Evolutionary conservation across 2,329 filamentous ascomycete genomes (phyloP), one percentile per base, ranked within the genome.

Genomic region (Stagonosporopsis tanaceti): DNA sequence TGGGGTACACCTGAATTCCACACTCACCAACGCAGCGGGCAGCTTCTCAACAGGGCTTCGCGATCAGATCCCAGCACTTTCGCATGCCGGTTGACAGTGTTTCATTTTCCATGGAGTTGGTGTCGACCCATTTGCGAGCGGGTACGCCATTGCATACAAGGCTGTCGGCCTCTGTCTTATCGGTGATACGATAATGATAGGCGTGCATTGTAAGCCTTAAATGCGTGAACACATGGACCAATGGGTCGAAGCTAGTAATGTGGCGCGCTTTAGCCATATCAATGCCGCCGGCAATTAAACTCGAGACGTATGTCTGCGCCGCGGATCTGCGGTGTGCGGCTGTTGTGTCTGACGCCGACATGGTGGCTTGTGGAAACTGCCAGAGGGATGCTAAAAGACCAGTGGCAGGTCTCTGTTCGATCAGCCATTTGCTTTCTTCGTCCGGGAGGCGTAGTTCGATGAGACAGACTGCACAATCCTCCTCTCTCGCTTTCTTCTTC

Each of bases 11-110:
- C 1, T n/a, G 22, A 41, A 27, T 27, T 15, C 25, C 27, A 38
- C 32, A 28, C 6, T 12, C 28, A 22, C 20, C 37, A 40, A 37
- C 34, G 11, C 5, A 30, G n/a, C 28, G 15, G 22, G 40, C 24
- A 34, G 22, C 3, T 20, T 12, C 2, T 47, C 37, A 47, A 22
- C 20, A 6, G 0, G 14, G 40, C 32, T 53, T 58, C 41, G 59
- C 52, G 15, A 70, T 41, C 1, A 74, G 60, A 3, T 64, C 62
- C 74, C 74, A 76, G 58, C 74, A 76, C 41, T 64, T 67, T 28
- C 69, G 69, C 74, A 77, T 77, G 22, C 74, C 74, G 2, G 73
- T 76, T 22, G 73, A 75, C 25, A 77, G 59, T 27, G 73, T 76
- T 52, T 72, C 68, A 5, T 59, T 32, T n/a, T 69, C 68, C 68